Percentiles rank a stretch among this genome's conserved stretches.
Conservation (phyloP, 257 asterid species). For the Ilex asprella region DNA sequence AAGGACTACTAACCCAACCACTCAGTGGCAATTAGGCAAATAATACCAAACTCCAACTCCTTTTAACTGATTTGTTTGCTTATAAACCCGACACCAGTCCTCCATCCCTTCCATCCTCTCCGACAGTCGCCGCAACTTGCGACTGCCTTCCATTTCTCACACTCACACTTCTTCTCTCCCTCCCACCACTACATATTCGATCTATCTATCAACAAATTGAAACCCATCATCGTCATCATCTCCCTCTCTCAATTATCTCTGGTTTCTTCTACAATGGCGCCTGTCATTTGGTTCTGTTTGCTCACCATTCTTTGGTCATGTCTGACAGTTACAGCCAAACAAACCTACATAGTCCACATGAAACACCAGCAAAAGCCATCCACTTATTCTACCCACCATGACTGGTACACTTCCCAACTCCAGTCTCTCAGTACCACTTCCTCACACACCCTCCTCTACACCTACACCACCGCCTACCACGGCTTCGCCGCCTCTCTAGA, state of each 20-base stretch:
- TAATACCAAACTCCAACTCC: conserved; percentile 1
- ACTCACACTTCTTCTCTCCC: neutral
- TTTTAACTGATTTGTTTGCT: neutral
- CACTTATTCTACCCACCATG: conserved; percentile 23
- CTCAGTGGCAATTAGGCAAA: conserved; percentile 18
- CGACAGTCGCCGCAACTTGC: conserved; percentile 29
- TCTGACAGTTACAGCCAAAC: conserved; percentile 11
- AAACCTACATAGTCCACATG: conserved; percentile 37
- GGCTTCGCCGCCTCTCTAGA: conserved; percentile 37
- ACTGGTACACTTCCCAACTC: conserved; percentile 29
- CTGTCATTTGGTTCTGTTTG: conserved; percentile 11
- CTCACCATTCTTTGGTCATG: conserved; percentile 19
- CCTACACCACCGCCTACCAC: conserved; percentile 30
- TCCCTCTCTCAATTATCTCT: neutral
- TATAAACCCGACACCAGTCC: conserved; percentile 30
- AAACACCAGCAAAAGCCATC: conserved; percentile 29
- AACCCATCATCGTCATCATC: too few species aligned
- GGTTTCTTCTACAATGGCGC: conserved; percentile 7
- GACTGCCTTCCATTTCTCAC: neutral
- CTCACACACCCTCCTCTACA: conserved; percentile 25
- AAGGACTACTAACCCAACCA: too few species aligned
- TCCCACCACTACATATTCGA: too few species aligned
- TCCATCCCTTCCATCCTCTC: conserved; percentile 8
- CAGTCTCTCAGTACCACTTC: conserved; percentile 7
- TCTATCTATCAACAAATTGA: neutral